Conservation (phyloP, 768 basidiomycete species). For the Rhodocollybia butyracea region DNA sequence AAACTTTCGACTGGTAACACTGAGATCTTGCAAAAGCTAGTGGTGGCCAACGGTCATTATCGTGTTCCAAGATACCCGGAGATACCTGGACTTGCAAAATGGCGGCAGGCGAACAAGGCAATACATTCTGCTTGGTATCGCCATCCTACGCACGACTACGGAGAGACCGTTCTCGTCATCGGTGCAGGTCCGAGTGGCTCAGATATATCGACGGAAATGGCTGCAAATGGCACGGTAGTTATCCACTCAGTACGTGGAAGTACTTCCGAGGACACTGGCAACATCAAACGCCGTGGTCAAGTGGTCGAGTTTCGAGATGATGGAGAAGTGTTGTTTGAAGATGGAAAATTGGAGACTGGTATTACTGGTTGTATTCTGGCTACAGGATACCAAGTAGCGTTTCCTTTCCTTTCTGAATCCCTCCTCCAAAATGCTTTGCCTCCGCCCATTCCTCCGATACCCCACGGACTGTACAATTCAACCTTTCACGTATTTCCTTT, state of each 20-base stretch:
- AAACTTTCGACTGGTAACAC: conserved; percentile 33
- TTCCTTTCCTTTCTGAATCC: conserved; percentile 55
- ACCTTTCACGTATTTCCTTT: conserved; percentile 69
- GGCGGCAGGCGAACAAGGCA: conserved; percentile 51
- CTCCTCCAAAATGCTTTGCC: conserved; percentile 34
- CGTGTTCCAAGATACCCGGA: conserved; percentile 58
- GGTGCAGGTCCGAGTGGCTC: conserved; percentile 63
- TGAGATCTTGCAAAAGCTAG: conserved; percentile 54
- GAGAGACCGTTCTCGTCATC: conserved; percentile 43
- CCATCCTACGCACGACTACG: conserved; percentile 44
- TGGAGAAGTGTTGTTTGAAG: conserved; percentile 55
- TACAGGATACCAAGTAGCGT: conserved; percentile 67
- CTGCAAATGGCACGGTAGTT: conserved; percentile 38
- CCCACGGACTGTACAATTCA: conserved; percentile 57
- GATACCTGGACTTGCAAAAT: conserved; percentile 55
- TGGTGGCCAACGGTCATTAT: conserved; percentile 79
- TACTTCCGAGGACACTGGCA: conserved; percentile 25
- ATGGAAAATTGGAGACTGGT: conserved; percentile 48
- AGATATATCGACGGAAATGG: conserved; percentile 65
- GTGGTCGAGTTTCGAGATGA: conserved; percentile 36
- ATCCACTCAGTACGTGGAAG: conserved; percentile 52
- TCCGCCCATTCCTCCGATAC: conserved; percentile 46
- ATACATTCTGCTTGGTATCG: conserved; percentile 67
- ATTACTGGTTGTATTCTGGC: conserved; percentile 69
- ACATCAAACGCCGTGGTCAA: conserved; percentile 38